Evolutionary conservation across 1,284 basidiomycete species (phyloP), one percentile per base, ranked within the genome.

Genomic region (Agaricales sp.): DNA sequence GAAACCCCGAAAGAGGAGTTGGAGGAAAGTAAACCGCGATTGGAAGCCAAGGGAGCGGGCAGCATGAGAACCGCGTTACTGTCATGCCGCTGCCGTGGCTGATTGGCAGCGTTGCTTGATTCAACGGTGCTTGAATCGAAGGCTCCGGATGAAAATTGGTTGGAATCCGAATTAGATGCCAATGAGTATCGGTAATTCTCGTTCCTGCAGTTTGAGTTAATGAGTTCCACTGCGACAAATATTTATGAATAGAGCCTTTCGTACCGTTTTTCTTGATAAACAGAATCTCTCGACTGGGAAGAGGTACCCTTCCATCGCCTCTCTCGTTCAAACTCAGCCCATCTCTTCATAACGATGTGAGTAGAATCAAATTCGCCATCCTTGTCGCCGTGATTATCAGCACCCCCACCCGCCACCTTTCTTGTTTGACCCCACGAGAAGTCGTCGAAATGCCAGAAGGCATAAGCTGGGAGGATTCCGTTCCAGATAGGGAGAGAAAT

Each of bases 361-460:
- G 82, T 80, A 30, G 93, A 93, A 68, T 99, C 95, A 60, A 99
- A 99, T 62, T 89, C 87, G 64, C 95, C 96, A 52, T 92, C 87
- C 68, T 94, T 96, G 62, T 90, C 90, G 25, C 84, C 90, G 58
- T 92, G 89, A 51, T 78, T 75, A 26, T 70, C 77, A 55, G 73
- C 80, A 55, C 76, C 77, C 57, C 88, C 87, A 8, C 91, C 91
- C 48, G 79, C 75, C 53, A 98, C 73, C 68, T 82, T 85, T 54
- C 95, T 78, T 26, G 95, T 98, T 67, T 95, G 88, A 69, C 96
- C 96, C 95, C 95, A 99, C 16, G 90, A 92, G 68, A 99, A 99
- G 73, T 99, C 96, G 63, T 99, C 95, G 66, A 99, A 97, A 67
- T 98, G 93, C 93, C 94, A 98, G 70, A 92, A 99, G 26, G 94